Base-by-base conservation (phyloP, 2,329 filamentous ascomycete genomes). In the Aspergillus calidoustus region DNA sequence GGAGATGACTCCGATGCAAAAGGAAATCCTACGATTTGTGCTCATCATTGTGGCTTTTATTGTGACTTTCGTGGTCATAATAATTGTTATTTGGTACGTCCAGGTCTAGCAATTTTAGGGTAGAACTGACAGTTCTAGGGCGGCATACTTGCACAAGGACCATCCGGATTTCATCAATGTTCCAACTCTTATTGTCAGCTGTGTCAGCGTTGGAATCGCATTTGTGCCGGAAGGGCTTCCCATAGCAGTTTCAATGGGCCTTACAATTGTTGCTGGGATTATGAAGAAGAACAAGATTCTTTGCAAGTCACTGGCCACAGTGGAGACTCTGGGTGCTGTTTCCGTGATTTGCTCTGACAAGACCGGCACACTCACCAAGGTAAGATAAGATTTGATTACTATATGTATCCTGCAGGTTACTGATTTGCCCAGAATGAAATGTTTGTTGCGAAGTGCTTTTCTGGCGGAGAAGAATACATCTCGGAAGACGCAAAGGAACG, bases 281-380 rank as follows among this genome's bases (percentile, higher is more conserved):
- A 92, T 93, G 91, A 83, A 83, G 65, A 88, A 89, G 77, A 89
- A 92, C 74, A 89, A 90, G 71, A 87, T 93, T 48, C 83, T 93
- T 8, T 92, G 90, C 86, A 93, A 93, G 77, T 91, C 88, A 0
- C 81, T 93, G 51, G 91, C 91, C 77, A 92, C 90, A 0, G 89
- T 92, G 0, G 90, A 92, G 76, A 92, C 90, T 0, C 82, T 92
- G 0, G 90, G 90, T 0, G 83, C 87, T 0, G 89, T 92, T 1
- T 90, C 88, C 0, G 85, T 91, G 7, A 88, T 93, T 46, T 91
- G 90, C 72, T 91, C 89, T 0, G 90, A 92, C 73, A 92, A 92
- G 79, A 92, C 90, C 0, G 90, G 90, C 8, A 75, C 66, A 13
- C 34, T 68, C n/a, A 68, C 68, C 6, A 64, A 60, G 54, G 69